Conservation (phyloP, 2,329 filamentous ascomycete genomes). For the Trichoderma koningii region DNA sequence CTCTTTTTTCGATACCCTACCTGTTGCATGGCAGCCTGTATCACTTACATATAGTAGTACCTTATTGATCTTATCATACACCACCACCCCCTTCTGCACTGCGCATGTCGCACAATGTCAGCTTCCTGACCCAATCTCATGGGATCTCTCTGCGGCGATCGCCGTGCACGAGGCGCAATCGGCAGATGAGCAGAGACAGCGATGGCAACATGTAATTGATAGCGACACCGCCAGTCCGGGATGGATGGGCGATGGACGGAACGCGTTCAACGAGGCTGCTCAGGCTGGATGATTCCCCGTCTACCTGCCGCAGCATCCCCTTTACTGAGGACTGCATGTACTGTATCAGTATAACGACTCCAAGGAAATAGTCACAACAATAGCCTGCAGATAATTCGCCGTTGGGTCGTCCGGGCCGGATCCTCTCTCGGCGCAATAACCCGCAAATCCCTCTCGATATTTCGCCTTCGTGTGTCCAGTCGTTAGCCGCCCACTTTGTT, state of each 20-base stretch:
- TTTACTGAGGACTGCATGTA: not conserved
- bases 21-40: not conserved
- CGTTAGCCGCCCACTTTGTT: not conserved
- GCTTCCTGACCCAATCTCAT: slow-evolving; percentile 17
- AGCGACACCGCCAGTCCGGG: slow-evolving; percentile 20
- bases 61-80: too few species aligned
- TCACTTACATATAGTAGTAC: not conserved
- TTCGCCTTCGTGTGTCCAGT: not conserved
- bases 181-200: not conserved
- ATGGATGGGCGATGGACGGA: slow-evolving; percentile 1
- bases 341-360: too few species aligned
- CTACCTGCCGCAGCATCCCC: too few species aligned
- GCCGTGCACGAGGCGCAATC: slow-evolving; percentile 5
- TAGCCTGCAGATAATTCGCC: slow-evolving; percentile 8
- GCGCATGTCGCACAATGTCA: slow-evolving; percentile 24
- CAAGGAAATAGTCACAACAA: too few species aligned
- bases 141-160: slow-evolving; percentile 5
- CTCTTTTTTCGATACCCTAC: not conserved
- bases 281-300: too few species aligned
- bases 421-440: slow-evolving; percentile 24
- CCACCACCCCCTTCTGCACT: not conserved
- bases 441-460: not conserved
- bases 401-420: not conserved
- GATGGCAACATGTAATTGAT: slow-evolving; percentile 5
- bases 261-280: not conserved